Percentiles rank a stretch among this genome's conserved stretches.
These are phyloP conservation scores for Peribolospora kevripleyi DNA, from an alignment of 768 basidiomycete species.

Conservation along the genomic window DNA sequence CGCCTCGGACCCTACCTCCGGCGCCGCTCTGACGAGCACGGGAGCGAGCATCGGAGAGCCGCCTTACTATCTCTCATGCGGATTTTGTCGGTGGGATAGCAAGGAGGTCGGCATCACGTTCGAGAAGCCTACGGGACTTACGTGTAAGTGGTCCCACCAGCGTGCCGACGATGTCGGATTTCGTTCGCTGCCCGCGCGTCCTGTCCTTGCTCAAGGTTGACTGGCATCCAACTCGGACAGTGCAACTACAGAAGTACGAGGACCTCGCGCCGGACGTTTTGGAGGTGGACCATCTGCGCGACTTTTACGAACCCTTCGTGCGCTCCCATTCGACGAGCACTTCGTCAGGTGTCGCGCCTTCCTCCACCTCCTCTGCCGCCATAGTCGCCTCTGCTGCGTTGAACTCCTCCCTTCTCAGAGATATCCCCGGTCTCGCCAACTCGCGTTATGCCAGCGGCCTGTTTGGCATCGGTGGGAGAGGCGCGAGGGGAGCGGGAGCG, in stretches of 20 bases:
- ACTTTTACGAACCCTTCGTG: slow-evolving; percentile 88
- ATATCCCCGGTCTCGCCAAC: slow-evolving; percentile 23
- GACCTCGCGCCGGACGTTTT: slow-evolving; percentile 59
- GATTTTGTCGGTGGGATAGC: slow-evolving; percentile 86
- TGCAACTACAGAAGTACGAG: slow-evolving; percentile 72
- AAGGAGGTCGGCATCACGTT: slow-evolving; percentile 73
- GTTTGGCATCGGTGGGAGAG: background rate
- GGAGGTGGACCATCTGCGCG: slow-evolving; percentile 83
- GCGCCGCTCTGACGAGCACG: slow-evolving; percentile 19
- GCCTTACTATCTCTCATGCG: slow-evolving; percentile 76
- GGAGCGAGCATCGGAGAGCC: slow-evolving; percentile 39
- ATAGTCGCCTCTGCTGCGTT: slow-evolving; percentile 42
- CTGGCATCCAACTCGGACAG: slow-evolving; percentile 23
- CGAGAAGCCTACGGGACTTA: slow-evolving; percentile 87
- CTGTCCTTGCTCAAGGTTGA: background rate
- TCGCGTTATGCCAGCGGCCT: slow-evolving; percentile 11
- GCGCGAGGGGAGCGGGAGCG: slow-evolving; percentile 2
- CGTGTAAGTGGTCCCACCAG: slow-evolving; percentile 28
- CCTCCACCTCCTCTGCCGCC: slow-evolving; percentile 41
- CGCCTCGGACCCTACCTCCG: slow-evolving; percentile 37
- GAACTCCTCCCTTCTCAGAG: slow-evolving; percentile 43
- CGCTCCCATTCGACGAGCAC: slow-evolving; percentile 21
- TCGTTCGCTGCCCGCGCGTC: slow-evolving; percentile 11
- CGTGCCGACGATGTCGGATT: no score
- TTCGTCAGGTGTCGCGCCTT: slow-evolving; percentile 40